Evolutionary conservation across 2,329 filamentous ascomycete genomes (phyloP).

Genomic region (Apiospora koreana): DNA sequence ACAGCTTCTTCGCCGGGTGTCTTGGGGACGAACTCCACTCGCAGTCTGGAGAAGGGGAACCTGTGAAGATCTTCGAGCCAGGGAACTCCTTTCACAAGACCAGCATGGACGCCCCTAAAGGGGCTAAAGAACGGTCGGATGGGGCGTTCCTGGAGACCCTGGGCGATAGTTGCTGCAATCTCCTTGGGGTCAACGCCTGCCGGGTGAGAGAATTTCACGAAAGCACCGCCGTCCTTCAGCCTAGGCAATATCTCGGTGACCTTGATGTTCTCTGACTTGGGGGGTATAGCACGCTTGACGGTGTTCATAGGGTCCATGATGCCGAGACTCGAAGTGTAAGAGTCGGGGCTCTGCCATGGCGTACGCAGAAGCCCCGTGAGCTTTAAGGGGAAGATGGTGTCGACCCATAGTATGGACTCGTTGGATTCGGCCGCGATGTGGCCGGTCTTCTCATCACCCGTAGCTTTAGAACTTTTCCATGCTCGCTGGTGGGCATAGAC

Average conservation of each 20-base stretch:
- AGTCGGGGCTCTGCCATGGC: slow-evolving; percentile 49
- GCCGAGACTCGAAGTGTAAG: slow-evolving; percentile 52
- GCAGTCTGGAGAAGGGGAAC: slow-evolving; percentile 73
- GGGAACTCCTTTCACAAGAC: slow-evolving; percentile 78
- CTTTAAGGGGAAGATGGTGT: slow-evolving; percentile 82
- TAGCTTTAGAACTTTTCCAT: slow-evolving; percentile 42
- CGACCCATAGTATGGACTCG: slow-evolving; percentile 86
- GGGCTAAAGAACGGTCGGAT: slow-evolving; percentile 92
- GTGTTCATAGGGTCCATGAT: slow-evolving; percentile 53
- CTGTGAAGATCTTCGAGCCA: slow-evolving; percentile 94
- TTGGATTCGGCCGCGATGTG: slow-evolving; percentile 77
- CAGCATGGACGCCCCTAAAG: slow-evolving; percentile 68
- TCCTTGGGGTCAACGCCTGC: slow-evolving; percentile 47
- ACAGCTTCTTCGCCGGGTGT: slow-evolving; percentile 69
- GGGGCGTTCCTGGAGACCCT: slow-evolving; percentile 67
- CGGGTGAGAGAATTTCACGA: slow-evolving; percentile 60
- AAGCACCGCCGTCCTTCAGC: slow-evolving; percentile 89
- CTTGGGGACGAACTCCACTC: slow-evolving; percentile 80
- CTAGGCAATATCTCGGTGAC: slow-evolving; percentile 82
- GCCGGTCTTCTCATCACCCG: slow-evolving; percentile 68
- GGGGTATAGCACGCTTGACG: slow-evolving; percentile 66
- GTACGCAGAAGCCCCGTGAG: slow-evolving; percentile 53
- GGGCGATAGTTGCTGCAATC: slow-evolving; percentile 61
- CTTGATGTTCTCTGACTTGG: slow-evolving; percentile 61
- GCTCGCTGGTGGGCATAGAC: slow-evolving; percentile 20